Evolutionary conservation across 2,329 filamentous ascomycete species (phyloP).

Genomic region (Hansfordia pulvinata): DNA sequence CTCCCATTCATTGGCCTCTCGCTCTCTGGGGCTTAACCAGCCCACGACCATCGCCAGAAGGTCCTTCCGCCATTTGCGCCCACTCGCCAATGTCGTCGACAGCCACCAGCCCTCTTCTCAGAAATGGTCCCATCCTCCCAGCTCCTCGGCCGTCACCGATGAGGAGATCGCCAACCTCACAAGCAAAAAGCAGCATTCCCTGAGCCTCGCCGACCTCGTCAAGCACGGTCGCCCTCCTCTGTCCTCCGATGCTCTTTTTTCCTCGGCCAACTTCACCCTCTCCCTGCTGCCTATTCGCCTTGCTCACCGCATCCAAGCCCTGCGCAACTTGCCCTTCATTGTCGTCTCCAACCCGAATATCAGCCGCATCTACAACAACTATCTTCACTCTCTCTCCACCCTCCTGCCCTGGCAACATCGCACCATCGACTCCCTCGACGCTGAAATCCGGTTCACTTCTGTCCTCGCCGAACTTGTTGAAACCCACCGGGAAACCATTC

Average conservation of each 20-base stretch:
- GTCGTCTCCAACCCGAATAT: conserved; percentile 97
- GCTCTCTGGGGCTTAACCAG: conserved; percentile 6
- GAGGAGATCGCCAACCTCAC: conserved; percentile 70
- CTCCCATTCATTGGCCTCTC: conserved; percentile 4
- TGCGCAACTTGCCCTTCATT: conserved; percentile 91
- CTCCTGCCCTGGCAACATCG: conserved; percentile 68
- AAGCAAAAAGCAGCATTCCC: conserved; percentile 60
- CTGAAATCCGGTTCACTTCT: conserved; percentile 83
- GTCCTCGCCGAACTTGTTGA: conserved; percentile 91
- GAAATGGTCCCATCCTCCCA: conserved; percentile 27
- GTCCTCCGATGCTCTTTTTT: conserved; percentile 64
- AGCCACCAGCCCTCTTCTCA: conserved; percentile 6
- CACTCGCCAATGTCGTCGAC: too few relatives aligned
- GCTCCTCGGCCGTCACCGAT: conserved; percentile 43
- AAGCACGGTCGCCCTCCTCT: conserved; percentile 81
- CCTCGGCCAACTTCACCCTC: conserved; percentile 91
- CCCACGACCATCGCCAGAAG: conserved; percentile 3
- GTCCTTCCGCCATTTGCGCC: conserved; percentile 12
- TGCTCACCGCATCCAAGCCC: conserved; percentile 82
- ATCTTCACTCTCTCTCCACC: conserved; percentile 83
- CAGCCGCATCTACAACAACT: conserved; percentile 89
- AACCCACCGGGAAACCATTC: conserved; percentile 90
- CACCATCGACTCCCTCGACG: conserved; percentile 61
- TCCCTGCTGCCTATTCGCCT: conserved; percentile 83
- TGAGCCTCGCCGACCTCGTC: conserved; percentile 80